Percentiles rank a stretch among this genome's conserved stretches.
These are phyloP conservation scores for Vickermania spadyakhi DNA, from an alignment of 208 protist genomes.

Conservation along the genomic window DNA sequence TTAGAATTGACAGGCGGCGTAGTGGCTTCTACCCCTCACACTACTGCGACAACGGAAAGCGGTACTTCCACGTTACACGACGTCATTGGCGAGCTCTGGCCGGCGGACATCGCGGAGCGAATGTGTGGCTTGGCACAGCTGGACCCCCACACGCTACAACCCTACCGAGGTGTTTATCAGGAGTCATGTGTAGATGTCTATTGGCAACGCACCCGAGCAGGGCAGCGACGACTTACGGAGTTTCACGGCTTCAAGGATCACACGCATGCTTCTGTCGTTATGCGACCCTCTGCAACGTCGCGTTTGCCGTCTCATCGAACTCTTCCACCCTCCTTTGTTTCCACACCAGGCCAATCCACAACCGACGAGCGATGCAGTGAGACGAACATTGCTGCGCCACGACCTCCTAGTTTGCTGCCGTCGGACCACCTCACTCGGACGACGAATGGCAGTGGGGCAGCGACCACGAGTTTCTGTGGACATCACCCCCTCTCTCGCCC, in stretches of 20 bases:
- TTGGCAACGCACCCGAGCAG: constrained; percentile 27
- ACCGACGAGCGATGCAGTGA: background rate
- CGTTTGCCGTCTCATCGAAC: background rate
- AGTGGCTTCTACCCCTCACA: no score
- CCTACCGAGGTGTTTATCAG: constrained; percentile 39
- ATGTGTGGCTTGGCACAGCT: constrained; percentile 58
- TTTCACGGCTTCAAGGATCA: constrained; percentile 56
- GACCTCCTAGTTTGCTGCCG: background rate
- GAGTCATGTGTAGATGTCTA: constrained; percentile 37
- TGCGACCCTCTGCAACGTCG: constrained; percentile 10
- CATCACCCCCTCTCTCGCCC: background rate
- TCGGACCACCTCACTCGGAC: background rate
- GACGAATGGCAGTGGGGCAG: background rate
- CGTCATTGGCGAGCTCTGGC: constrained; percentile 36
- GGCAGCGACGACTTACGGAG: constrained; percentile 42
- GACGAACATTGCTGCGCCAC: background rate
- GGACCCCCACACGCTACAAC: constrained; percentile 44
- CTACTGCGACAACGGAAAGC: background rate
- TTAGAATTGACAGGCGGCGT: background rate
- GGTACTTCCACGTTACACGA: constrained; percentile 6
- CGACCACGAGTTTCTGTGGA: background rate
- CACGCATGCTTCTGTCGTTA: constrained; percentile 33
- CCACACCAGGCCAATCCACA: background rate
- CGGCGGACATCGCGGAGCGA: constrained; percentile 24
- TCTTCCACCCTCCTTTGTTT: background rate